Evolutionary conservation across 805 yeast genomes (phyloP).

Genomic region (Lipomyces sp.): DNA sequence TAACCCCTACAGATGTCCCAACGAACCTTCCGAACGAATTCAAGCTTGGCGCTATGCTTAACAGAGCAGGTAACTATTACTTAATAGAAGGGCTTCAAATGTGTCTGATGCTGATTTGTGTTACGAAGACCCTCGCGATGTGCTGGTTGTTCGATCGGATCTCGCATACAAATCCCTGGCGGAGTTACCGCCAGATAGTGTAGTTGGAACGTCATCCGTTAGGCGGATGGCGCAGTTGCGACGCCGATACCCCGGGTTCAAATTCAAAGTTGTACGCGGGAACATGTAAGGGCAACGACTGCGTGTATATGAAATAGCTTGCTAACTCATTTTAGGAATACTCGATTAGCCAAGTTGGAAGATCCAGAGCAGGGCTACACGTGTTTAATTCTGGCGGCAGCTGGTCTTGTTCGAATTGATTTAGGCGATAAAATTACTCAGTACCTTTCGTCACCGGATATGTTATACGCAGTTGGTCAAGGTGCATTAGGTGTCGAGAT

Average conservation of each 20-base stretch:
- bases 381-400: slow-evolving; percentile 88
- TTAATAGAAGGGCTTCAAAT: neutral
- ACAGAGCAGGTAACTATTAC: slow-evolving; percentile 57
- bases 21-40: slow-evolving; percentile 88
- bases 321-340: slow-evolving; percentile 50
- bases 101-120: neutral
- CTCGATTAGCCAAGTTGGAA: slow-evolving; percentile 82
- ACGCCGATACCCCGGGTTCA: slow-evolving; percentile 74
- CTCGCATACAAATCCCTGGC: slow-evolving; percentile 65
- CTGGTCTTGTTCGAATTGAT: slow-evolving; percentile 80
- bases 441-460: slow-evolving; percentile 70
- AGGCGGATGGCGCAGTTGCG: slow-evolving; percentile 90
- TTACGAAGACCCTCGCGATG: slow-evolving; percentile 76
- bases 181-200: slow-evolving; percentile 82
- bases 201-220: slow-evolving; percentile 93
- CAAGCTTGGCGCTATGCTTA: slow-evolving; percentile 81
- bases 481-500: slow-evolving; percentile 96
- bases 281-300: slow-evolving; percentile 50
- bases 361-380: slow-evolving; percentile 56
- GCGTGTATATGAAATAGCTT: neutral
- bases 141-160: slow-evolving; percentile 71
- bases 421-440: slow-evolving; percentile 76
- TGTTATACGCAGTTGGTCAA: slow-evolving; percentile 98
- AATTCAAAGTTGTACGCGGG: slow-evolving; percentile 87
- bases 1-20: slow-evolving; percentile 54